Evolutionary conservation across 2,329 filamentous ascomycete species (phyloP).

Genomic region (Neonectria ditissima): DNA sequence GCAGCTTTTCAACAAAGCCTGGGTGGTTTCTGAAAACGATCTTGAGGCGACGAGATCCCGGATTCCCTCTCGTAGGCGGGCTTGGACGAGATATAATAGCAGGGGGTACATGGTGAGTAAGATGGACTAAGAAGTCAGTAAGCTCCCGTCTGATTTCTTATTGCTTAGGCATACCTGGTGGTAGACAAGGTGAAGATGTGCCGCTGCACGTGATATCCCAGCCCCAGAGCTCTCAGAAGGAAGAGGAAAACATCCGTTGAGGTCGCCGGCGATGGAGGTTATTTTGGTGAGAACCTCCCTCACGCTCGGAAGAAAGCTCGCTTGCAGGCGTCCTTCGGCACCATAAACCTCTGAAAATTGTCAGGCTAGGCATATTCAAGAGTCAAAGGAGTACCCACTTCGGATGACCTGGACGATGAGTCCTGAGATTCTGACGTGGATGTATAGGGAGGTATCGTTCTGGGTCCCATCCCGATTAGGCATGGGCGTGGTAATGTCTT

Average conservation of each 20-base stretch:
- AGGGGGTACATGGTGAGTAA: conserved; percentile 25
- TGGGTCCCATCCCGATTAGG: conserved; percentile 6
- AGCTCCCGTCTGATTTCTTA: background rate
- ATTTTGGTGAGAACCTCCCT: conserved; percentile 18
- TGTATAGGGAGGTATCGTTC: conserved; percentile 13
- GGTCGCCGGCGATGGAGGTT: conserved; percentile 14
- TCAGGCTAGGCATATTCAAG: background rate
- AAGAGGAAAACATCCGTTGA: conserved; percentile 18
- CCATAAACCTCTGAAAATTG: conserved; percentile 16
- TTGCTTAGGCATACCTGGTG: conserved; percentile 4
- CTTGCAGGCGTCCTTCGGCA: conserved; percentile 20
- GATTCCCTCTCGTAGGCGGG: conserved; percentile 5
- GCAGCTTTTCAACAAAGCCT: conserved; percentile 20
- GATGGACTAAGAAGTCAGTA: conserved; percentile 11
- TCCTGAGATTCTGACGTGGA: conserved; percentile 22
- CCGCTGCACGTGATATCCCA: conserved; percentile 16
- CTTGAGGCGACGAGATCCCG: conserved; percentile 1
- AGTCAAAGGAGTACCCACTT: background rate
- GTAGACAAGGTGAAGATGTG: conserved; percentile 20
- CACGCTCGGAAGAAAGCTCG: conserved; percentile 21
- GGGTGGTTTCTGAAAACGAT: conserved; percentile 15
- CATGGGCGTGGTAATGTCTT: conserved; percentile 25
- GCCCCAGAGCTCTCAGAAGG: conserved; percentile 10
- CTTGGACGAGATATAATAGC: conserved; percentile 16
- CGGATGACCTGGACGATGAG: conserved; percentile 24